Evolutionary conservation across 139 green algal species (phyloP).

Genomic region (Yamagishiella unicocca): DNA sequence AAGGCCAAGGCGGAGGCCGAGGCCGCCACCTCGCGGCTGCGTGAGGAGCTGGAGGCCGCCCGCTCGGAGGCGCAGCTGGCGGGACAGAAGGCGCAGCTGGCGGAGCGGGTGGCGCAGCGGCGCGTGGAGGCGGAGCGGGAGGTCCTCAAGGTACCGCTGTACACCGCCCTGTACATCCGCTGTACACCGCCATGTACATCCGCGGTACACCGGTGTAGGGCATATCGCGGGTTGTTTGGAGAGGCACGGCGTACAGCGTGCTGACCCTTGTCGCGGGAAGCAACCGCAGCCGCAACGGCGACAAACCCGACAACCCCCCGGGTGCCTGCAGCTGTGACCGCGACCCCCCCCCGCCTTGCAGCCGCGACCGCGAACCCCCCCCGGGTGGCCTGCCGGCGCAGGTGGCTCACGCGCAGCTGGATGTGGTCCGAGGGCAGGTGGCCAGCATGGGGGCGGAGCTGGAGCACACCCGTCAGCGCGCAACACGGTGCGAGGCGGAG

Average conservation of each 20-base stretch:
- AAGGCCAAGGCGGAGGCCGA: background rate
- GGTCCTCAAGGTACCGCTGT: slow-evolving; percentile 11
- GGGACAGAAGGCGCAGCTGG: slow-evolving; percentile 1
- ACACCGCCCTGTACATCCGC: background rate
- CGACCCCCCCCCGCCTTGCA: too few relatives aligned
- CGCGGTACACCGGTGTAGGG: too few relatives aligned
- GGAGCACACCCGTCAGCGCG: slow-evolving; percentile 6
- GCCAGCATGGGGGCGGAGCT: slow-evolving; percentile 1
- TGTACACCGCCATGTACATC: background rate
- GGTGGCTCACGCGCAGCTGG: slow-evolving; percentile 36
- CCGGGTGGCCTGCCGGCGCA: background rate
- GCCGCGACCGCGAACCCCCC: too few relatives aligned
- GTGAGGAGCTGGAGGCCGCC: slow-evolving; percentile 15
- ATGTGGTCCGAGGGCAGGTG: background rate
- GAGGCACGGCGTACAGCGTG: too few relatives aligned
- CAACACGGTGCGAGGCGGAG: background rate
- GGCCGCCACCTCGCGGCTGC: background rate
- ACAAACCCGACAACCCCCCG: too few relatives aligned
- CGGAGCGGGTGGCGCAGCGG: slow-evolving; percentile 16
- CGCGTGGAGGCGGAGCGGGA: slow-evolving; percentile 44
- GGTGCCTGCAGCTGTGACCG: too few relatives aligned
- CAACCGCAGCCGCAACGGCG: too few relatives aligned
- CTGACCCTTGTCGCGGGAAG: too few relatives aligned
- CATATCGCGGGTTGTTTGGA: too few relatives aligned
- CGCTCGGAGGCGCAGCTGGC: slow-evolving; percentile 4